A percentile compares a stretch with the other conserved stretches of the same genome.
These are phyloP conservation scores for Senna tora DNA, from an alignment of 306 rosid species.

Conservation along the genomic window DNA sequence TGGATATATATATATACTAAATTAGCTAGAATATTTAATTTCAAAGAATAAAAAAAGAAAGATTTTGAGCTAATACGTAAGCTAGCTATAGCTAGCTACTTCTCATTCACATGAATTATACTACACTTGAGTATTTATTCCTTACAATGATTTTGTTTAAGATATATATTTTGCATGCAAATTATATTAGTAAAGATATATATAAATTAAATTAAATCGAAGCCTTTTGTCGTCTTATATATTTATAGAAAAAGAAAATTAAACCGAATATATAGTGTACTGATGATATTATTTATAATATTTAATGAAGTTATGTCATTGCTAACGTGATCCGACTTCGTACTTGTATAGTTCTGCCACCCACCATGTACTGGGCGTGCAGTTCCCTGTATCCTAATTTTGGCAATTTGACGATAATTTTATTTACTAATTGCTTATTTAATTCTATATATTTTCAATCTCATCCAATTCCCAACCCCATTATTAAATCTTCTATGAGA, in stretches of 20 bases:
- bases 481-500: not conserved
- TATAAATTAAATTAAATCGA: too few relatives aligned
- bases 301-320: conserved; percentile 25
- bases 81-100: too few relatives aligned
- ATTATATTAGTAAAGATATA: not conserved
- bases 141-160: too few relatives aligned
- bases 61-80: too few relatives aligned
- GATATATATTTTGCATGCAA: too few relatives aligned
- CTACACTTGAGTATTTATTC: too few relatives aligned
- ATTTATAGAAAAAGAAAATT: not conserved
- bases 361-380: not conserved
- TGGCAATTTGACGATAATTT: not conserved
- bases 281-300: not conserved
- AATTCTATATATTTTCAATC: not conserved
- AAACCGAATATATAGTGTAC: not conserved
- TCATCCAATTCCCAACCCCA: not conserved
- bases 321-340: conserved; percentile 25
- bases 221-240: not conserved
- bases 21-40: too few relatives aligned
- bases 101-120: too few relatives aligned
- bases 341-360: conserved; percentile 10
- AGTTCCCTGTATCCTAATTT: conserved; percentile 13
- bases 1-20: too few relatives aligned
- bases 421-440: not conserved
- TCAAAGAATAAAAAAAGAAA: too few relatives aligned